A percentile compares a stretch with the other conserved stretches of the same genome.
Conservation (phyloP, 495 filamentous ascomycete species). For the Penicillium goetzii region DNA sequence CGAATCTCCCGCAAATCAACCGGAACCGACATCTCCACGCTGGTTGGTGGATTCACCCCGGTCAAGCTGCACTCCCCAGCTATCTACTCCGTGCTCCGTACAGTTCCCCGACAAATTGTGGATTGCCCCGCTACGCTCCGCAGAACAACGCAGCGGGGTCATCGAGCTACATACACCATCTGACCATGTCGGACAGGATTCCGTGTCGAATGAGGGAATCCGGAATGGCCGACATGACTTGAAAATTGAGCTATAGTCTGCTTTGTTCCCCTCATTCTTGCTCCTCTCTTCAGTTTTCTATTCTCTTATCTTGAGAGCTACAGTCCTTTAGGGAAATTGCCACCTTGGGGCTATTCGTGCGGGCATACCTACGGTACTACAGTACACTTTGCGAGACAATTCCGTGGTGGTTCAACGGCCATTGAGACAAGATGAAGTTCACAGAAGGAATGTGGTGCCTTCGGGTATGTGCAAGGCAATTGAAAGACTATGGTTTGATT, state of each 20-base stretch:
- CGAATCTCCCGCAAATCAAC: constrained; percentile 22
- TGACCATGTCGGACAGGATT: constrained; percentile 23
- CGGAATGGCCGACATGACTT: not conserved
- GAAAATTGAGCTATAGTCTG: constrained; percentile 1
- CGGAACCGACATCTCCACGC: constrained; percentile 4
- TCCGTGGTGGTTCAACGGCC: not conserved
- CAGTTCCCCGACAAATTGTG: not conserved
- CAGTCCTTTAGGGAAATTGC: not conserved
- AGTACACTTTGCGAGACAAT: not conserved
- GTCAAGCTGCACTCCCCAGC: not conserved
- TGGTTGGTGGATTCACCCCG: constrained; percentile 20
- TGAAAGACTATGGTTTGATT: not conserved
- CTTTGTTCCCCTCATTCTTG: not conserved
- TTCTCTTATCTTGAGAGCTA: not conserved
- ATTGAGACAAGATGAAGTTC: constrained; percentile 46
- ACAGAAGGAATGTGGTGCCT: constrained; percentile 51
- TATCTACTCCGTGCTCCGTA: not conserved
- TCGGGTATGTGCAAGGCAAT: constrained; percentile 28
- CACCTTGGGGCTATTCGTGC: not conserved
- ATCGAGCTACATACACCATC: constrained; percentile 20
- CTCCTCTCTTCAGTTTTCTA: constrained; percentile 8
- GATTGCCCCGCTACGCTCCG: constrained; percentile 17
- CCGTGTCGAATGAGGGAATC: constrained; percentile 33
- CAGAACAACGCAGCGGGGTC: constrained; percentile 4
- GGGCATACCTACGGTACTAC: not conserved